Percentiles rank a stretch among this genome's conserved stretches.
Conservation (phyloP, 768 basidiomycete genomes). For the Xanthoconium purpureum region DNA sequence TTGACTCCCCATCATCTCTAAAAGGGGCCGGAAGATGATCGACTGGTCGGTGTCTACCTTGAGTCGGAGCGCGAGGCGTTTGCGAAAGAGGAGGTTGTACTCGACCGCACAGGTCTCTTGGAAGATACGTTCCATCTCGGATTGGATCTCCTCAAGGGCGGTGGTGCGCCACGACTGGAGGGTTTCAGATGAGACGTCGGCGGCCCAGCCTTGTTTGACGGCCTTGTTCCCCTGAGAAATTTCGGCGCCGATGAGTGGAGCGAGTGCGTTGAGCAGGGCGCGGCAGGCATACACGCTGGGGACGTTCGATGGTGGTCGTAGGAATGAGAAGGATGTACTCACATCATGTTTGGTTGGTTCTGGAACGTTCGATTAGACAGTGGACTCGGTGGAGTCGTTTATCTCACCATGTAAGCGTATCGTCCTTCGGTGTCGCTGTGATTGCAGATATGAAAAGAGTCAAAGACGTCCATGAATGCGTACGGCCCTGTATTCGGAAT, state of each 20-base stretch:
- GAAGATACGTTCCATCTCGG: constrained; percentile 59
- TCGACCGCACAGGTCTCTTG: constrained; percentile 58
- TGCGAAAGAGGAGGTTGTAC: constrained; percentile 69
- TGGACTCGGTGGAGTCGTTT: not conserved
- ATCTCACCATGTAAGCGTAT: constrained; percentile 62
- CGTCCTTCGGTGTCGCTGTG: constrained; percentile 77
- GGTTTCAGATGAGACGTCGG: constrained; percentile 47
- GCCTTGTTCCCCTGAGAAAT: constrained; percentile 48
- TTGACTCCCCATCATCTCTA: constrained; percentile 71
- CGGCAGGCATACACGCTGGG: constrained; percentile 73
- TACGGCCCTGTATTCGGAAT: constrained; percentile 61
- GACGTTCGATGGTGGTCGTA: constrained; percentile 2
- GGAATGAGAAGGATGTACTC: constrained; percentile 21
- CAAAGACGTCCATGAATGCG: constrained; percentile 93
- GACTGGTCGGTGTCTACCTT: constrained; percentile 56
- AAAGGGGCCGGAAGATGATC: constrained; percentile 58
- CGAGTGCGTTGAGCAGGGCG: constrained; percentile 70
- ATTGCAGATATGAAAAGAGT: constrained; percentile 84
- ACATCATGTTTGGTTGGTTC: constrained; percentile 82
- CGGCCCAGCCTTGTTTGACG: constrained; percentile 60
- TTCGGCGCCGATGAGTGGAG: constrained; percentile 87
- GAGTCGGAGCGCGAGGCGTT: constrained; percentile 77
- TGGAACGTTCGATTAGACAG: constrained; percentile 25
- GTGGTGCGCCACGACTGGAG: constrained; percentile 59
- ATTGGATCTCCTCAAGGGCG: constrained; percentile 50